phyloP scores from a whole-genome alignment of 371 early-diverging fungal species.

The Synchytrium microbalum region DNA sequence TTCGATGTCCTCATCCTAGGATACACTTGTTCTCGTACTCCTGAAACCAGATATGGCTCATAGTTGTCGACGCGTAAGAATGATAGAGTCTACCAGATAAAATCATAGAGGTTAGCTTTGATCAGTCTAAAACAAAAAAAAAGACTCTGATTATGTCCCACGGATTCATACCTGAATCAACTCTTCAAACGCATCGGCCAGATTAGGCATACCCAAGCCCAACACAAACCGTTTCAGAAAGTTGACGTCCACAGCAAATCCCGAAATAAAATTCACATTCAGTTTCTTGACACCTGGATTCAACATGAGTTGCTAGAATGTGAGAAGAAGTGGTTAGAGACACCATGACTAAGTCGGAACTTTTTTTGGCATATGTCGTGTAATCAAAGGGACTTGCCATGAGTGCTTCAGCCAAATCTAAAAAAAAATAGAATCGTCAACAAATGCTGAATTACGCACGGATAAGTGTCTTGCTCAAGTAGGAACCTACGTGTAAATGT shows the following conservation, averaged over 20 bases:
- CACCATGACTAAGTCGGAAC: neutral
- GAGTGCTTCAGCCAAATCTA: neutral
- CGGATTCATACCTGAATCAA: constrained; percentile 55
- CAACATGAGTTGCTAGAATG: constrained; percentile 47
- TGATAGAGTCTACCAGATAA: constrained; percentile 42
- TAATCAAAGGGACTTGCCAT: neutral
- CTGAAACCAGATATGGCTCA: constrained; percentile 62
- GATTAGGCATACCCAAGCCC: constrained; percentile 55
- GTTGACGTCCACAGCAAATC: constrained; percentile 61
- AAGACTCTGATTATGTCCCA: neutral
- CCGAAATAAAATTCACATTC: constrained; percentile 53
- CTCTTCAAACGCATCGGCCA: constrained; percentile 62
- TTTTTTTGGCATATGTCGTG: neutral
- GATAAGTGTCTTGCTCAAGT: constrained; percentile 18
- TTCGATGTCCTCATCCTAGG: constrained; percentile 51
- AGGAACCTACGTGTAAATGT: constrained; percentile 51
- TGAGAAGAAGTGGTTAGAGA: too few relatives aligned
- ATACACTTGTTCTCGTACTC: constrained; percentile 53
- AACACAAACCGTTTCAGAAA: constrained; percentile 32
- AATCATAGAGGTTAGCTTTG: too few relatives aligned
- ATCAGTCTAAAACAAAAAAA: constrained; percentile 1
- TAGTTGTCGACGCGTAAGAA: constrained; percentile 58
- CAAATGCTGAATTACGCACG: neutral
- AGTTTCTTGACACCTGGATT: constrained; percentile 55
- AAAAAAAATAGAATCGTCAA: neutral